Conservation (phyloP, 768 basidiomycete genomes). For the Arthromyces matolae region DNA sequence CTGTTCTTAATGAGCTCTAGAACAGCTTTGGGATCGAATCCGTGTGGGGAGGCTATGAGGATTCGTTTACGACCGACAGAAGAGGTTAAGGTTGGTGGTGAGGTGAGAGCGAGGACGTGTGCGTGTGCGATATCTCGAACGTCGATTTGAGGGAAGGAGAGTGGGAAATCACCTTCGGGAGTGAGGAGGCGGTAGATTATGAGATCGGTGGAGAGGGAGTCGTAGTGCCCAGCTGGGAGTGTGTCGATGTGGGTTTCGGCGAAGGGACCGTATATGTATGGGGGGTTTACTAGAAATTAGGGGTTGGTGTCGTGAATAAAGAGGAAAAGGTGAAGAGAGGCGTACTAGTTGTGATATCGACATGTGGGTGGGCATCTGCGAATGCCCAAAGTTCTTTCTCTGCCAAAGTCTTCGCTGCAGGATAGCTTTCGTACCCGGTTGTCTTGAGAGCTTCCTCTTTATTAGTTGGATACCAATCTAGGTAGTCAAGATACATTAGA, state of each 20-base stretch:
- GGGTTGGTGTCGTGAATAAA: too few species aligned
- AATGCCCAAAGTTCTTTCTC: too few species aligned
- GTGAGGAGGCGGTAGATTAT: slow-evolving; percentile 25
- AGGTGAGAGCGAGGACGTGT: slow-evolving; percentile 29
- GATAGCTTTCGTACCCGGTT: too few species aligned
- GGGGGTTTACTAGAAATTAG: slow-evolving; percentile 41
- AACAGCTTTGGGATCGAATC: slow-evolving; percentile 17
- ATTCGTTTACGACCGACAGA: slow-evolving; percentile 30
- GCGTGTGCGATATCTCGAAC: slow-evolving; percentile 32
- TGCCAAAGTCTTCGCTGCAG: too few species aligned
- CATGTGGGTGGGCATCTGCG: too few species aligned
- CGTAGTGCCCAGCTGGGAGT: slow-evolving; percentile 21
- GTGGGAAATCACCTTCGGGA: too few species aligned
- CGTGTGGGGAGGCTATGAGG: slow-evolving; percentile 26
- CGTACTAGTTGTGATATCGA: too few species aligned
- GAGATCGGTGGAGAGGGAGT: slow-evolving; percentile 24
- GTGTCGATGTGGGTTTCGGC: slow-evolving; percentile 22
- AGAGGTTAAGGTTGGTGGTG: slow-evolving; percentile 22
- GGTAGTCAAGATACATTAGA: too few species aligned
- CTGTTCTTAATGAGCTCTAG: slow-evolving; percentile 23
- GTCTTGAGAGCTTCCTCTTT: too few species aligned
- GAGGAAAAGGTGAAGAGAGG: too few species aligned
- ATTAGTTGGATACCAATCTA: too few species aligned
- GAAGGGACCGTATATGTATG: slow-evolving; percentile 36
- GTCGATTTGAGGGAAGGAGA: slow-evolving; percentile 24